A percentile compares a stretch with the other conserved stretches of the same genome.
phyloP scores from a whole-genome alignment of 2,329 filamentous ascomycete genomes.

The Arthroderma sp. region DNA sequence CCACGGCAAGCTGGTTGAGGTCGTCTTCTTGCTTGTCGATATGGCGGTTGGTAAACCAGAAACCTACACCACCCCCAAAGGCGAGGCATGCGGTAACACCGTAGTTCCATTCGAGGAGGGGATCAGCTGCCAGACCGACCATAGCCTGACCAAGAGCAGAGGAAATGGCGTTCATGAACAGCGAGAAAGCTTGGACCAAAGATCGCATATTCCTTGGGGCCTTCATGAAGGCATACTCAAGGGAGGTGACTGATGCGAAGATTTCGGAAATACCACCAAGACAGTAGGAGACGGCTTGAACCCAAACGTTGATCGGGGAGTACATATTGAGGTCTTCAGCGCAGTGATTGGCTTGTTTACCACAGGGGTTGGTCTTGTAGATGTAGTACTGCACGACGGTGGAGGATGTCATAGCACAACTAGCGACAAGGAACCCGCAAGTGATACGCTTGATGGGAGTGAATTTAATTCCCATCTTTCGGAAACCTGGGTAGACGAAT shows the following conservation, averaged over 20 bases:
- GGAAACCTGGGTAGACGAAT: conserved; percentile 41
- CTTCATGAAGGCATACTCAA: conserved; percentile 68
- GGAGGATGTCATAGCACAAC: conserved; percentile 39
- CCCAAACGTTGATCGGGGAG: conserved; percentile 53
- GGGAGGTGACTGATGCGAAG: conserved; percentile 48
- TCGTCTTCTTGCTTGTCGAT: conserved; percentile 57
- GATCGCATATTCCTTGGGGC: conserved; percentile 70
- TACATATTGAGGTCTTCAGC: conserved; percentile 30
- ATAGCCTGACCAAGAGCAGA: conserved; percentile 60
- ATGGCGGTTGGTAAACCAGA: conserved; percentile 57
- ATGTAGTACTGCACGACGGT: conserved; percentile 40
- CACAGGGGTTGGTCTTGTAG: conserved; percentile 53
- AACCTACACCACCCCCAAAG: conserved; percentile 48
- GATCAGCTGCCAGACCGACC: conserved; percentile 49
- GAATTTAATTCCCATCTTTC: conserved; percentile 38
- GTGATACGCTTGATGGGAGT: conserved; percentile 44
- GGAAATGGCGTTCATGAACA: conserved; percentile 59
- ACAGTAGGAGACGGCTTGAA: conserved; percentile 39
- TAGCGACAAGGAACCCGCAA: conserved; percentile 39
- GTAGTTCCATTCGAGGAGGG: conserved; percentile 63
- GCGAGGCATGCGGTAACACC: conserved; percentile 50
- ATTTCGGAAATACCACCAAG: conserved; percentile 48
- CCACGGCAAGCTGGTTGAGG: conserved; percentile 40
- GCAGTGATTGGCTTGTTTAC: conserved; percentile 44
- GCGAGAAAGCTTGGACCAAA: conserved; percentile 55